Base-by-base conservation (phyloP, 805 yeast species). In the Candida dajiaensis region DNA sequence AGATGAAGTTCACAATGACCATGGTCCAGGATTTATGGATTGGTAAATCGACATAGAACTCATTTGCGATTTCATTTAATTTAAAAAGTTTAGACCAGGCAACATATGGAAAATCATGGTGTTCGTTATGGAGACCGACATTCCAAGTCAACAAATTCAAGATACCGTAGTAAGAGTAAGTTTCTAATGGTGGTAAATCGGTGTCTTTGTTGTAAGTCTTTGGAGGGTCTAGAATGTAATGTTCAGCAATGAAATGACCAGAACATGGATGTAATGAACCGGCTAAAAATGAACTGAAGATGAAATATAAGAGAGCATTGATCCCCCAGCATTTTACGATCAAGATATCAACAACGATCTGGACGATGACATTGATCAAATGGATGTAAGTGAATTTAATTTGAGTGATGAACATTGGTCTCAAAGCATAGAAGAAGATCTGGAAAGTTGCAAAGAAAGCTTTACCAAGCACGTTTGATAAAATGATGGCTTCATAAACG, bases 161-260 rank as follows among this genome's bases (percentile, higher is more conserved):
- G 22, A 78, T 67, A 0, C 97, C 97, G 58, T 89, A 89, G 67
- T 89, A 89, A 8, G 95, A 85, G 61, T 82, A 89, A 0, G 97
- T 89, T 62, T 89, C 97, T 9, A 78, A 68, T 0, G 92, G 90
- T 16, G 85, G 81, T 3, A 63, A 52, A 29, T 68, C 73, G 1
- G 48, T 51, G 22, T 26, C 48, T 50, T 38, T 46, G 45, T 53
- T 42, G 43, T 60, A 60, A 20, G 56, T 55, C 29, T 65, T 62
- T 20, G 76, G 77, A 35, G 87, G 83, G 52, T 80, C 70, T 63
- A 88, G 72, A 13, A 88, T 80, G 61, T 87, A 88, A 63, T 89
- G 97, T 62, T 89, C 97, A n/a, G 96, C 92, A 53, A 89, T 87
- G 66, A 89, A 89, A 68, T 89, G 97, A 19, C 97, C 97, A 1